phyloP scores from a whole-genome alignment of 768 basidiomycete species.

The Xanthoconium stramineum region DNA sequence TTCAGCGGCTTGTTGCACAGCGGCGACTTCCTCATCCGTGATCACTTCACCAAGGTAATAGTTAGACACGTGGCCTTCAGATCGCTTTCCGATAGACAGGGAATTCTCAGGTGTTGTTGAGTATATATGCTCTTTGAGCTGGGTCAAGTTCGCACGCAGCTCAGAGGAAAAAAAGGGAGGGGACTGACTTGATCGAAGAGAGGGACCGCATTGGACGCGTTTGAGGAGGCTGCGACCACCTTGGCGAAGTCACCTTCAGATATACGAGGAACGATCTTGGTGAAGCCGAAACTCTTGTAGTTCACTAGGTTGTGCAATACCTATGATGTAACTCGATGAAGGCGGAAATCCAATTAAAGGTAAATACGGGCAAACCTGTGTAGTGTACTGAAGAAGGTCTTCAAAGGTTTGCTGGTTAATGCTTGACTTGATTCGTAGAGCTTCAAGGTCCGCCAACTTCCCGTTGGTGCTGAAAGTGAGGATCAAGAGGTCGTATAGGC shows the following conservation, averaged over 20 bases:
- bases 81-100: slow-evolving; percentile 77
- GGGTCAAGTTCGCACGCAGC: slow-evolving; percentile 1
- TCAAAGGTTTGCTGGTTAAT: slow-evolving; percentile 63
- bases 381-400: slow-evolving; percentile 65
- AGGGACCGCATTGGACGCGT: slow-evolving; percentile 48
- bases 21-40: slow-evolving; percentile 74
- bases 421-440: slow-evolving; percentile 51
- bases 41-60: slow-evolving; percentile 79
- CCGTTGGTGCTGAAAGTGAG: slow-evolving; percentile 62
- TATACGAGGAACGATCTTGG: slow-evolving; percentile 80
- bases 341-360: neutral
- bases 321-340: slow-evolving; percentile 14
- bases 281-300: slow-evolving; percentile 80
- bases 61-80: slow-evolving; percentile 74
- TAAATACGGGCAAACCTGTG: slow-evolving; percentile 48
- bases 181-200: slow-evolving; percentile 61
- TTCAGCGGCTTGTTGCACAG: slow-evolving; percentile 73
- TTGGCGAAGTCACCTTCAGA: slow-evolving; percentile 57
- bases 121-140: slow-evolving; percentile 80
- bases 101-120: slow-evolving; percentile 57
- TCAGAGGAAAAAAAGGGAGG: neutral
- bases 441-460: slow-evolving; percentile 52
- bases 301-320: slow-evolving; percentile 51
- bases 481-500: slow-evolving; percentile 70
- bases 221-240: slow-evolving; percentile 59